Percentiles rank a stretch among this genome's conserved stretches.
Conservation (phyloP, 176 grass and related monocot species). For the Musa troglodytarum region DNA sequence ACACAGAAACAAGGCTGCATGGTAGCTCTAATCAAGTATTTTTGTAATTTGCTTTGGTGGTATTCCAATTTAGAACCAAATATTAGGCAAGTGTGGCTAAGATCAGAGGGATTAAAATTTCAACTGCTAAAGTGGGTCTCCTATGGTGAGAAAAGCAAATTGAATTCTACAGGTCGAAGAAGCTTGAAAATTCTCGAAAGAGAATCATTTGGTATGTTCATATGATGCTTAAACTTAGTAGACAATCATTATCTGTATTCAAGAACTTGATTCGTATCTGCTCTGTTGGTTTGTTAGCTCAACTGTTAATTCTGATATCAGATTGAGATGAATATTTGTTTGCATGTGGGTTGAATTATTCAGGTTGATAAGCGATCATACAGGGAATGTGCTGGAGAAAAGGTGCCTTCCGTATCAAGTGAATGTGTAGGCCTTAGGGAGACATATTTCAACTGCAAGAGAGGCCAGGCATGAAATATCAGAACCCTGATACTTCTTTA, state of each 20-base stretch:
- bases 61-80: no score
- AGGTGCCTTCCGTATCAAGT: slow-evolving; percentile 70
- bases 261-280: not conserved
- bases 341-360: not conserved
- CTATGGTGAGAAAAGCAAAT: no score
- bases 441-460: slow-evolving; percentile 99
- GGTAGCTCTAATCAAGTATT: no score
- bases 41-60: no score
- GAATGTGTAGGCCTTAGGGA: slow-evolving; percentile 87
- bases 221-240: no score
- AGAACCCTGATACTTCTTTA: slow-evolving; percentile 10
- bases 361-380: slow-evolving; percentile 85
- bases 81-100: no score
- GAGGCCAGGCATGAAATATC: slow-evolving; percentile 60
- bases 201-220: no score
- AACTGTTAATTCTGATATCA: not conserved
- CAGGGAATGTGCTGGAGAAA: slow-evolving; percentile 91
- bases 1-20: no score
- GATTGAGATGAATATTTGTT: not conserved
- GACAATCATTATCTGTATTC: not conserved
- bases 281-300: not conserved
- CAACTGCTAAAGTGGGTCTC: no score
- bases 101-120: no score
- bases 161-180: no score
- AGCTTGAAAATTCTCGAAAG: no score